Evolutionary conservation across 495 filamentous ascomycete genomes (phyloP), one percentile per base, ranked within the genome.

Genomic region (Penicillium desertorum): DNA sequence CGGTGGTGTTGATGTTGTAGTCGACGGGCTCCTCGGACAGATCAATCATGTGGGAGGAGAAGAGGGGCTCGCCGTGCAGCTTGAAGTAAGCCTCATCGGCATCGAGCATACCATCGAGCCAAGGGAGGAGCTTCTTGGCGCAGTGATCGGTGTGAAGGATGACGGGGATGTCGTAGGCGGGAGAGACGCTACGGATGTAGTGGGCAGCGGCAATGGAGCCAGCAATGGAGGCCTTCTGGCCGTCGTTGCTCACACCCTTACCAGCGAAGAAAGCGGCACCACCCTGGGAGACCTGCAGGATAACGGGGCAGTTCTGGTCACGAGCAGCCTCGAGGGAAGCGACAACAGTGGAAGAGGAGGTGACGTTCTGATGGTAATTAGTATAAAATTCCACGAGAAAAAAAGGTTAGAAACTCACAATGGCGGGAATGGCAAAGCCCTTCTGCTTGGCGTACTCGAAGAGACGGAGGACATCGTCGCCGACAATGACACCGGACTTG

Each of bases 1-100:
- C 88, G 56, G 92, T 96, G 64, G 90, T 96, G 59, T 84, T 62
- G 66, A 99, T 93, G 85, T 99, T 99, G 72, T 81, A 86, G 36
- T 93, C 84, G 51, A 96, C 86, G 29, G 79, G 70, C 80, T 98
- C 94, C 81, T 97, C 93, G 34, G 83, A 87, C 67, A 98, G 71
- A 76, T 98, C 94, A 66, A 99, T 96, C 94, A 99, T 98, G 83
- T 99, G 94, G 64, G 79, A 86, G 67, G 86, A 90, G 85, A 93
- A 99, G 45, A 98, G 88, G 55, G 95, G 94, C 73, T 92, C 87
- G 73, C 89, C 89, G 73, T 95, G 86, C 67, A 84, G 69, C 83
- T 96, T 92, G 88, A 93, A 95, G 81, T 92, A 91, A 51, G 76
- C 77, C 86, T 99, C 95, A 71, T 96, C 92, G 52, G 81, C 88